Percentiles rank a stretch among this genome's conserved stretches.
Conservation (phyloP, 345 rosid genomes). For the Psidium guajava region DNA sequence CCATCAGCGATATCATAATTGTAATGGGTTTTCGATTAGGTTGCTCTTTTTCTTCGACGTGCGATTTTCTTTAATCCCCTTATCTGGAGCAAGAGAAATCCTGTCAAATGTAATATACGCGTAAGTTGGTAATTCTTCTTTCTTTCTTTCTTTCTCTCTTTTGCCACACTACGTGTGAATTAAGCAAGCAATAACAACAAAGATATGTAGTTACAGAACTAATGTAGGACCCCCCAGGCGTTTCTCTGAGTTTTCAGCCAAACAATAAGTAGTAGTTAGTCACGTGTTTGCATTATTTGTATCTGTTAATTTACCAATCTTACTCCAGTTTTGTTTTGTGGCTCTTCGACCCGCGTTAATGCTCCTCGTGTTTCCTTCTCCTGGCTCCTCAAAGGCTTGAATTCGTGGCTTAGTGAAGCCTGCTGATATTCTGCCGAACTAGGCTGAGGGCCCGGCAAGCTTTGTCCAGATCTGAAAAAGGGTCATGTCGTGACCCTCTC, state of each 20-base stretch:
- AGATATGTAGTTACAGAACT: not conserved
- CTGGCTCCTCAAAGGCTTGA: too few relatives aligned
- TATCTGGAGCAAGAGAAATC: not conserved
- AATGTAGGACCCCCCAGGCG: not conserved
- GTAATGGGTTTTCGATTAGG: not conserved
- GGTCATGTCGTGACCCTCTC: too few relatives aligned
- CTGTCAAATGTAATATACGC: accelerated
- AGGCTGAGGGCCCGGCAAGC: too few relatives aligned
- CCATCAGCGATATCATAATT: not conserved
- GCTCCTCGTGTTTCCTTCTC: not conserved
- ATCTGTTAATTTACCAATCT: not conserved
- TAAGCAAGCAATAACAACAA: not conserved
- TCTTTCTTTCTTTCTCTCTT: too few relatives aligned
- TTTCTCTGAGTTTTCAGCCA: not conserved
- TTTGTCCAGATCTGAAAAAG: too few relatives aligned
- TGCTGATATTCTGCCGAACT: too few relatives aligned
- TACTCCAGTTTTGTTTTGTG: not conserved
- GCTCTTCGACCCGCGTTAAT: not conserved
- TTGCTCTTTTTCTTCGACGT: not conserved
- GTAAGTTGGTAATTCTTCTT: not conserved
- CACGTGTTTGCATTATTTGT: too few relatives aligned
- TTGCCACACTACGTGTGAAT: too few relatives aligned
- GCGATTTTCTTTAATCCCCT: not conserved
- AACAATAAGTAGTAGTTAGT: not conserved
- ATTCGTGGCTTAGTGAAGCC: too few relatives aligned